Conservation (phyloP, 2,329 filamentous ascomycete species). For the Biscogniauxia sp. region DNA sequence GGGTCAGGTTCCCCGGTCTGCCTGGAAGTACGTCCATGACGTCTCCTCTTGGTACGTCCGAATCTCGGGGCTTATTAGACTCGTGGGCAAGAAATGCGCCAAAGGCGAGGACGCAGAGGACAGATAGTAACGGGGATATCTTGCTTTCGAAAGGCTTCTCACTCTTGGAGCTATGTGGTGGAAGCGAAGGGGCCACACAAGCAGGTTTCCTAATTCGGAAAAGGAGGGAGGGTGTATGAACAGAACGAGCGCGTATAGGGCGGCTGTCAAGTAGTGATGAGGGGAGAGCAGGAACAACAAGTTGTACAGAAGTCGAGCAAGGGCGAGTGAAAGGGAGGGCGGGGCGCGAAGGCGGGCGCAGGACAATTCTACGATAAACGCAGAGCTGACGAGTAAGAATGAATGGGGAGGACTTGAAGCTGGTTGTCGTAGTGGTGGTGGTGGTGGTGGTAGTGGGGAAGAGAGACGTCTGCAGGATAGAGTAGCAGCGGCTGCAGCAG, state of each 20-base stretch:
- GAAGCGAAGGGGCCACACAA: not conserved
- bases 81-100: slow-evolving; percentile 22
- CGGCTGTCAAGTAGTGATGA: slow-evolving; percentile 4
- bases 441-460: slow-evolving; percentile 4
- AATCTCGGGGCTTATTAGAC: slow-evolving; percentile 5
- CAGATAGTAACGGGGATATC: slow-evolving; percentile 23
- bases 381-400: slow-evolving; percentile 5
- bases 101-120: slow-evolving; percentile 18
- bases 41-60: slow-evolving; percentile 10
- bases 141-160: slow-evolving; percentile 16
- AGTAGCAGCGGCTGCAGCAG: not conserved
- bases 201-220: slow-evolving; percentile 6
- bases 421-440: slow-evolving; percentile 4
- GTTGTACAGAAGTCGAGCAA: slow-evolving; percentile 17
- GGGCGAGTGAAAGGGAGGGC: slow-evolving; percentile 10
- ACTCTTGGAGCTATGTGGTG: slow-evolving; percentile 1
- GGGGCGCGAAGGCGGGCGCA: slow-evolving; percentile 16
- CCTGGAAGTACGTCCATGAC: slow-evolving; percentile 54
- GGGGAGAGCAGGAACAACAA: slow-evolving; percentile 7
- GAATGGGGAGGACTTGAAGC: slow-evolving; percentile 6
- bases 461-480: slow-evolving; percentile 10
- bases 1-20: slow-evolving; percentile 81
- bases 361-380: slow-evolving; percentile 5
- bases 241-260: slow-evolving; percentile 5
- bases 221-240: not conserved